Evolutionary conservation across 2,329 filamentous ascomycete genomes (phyloP).

Genomic region (Kalmusia sp.): DNA sequence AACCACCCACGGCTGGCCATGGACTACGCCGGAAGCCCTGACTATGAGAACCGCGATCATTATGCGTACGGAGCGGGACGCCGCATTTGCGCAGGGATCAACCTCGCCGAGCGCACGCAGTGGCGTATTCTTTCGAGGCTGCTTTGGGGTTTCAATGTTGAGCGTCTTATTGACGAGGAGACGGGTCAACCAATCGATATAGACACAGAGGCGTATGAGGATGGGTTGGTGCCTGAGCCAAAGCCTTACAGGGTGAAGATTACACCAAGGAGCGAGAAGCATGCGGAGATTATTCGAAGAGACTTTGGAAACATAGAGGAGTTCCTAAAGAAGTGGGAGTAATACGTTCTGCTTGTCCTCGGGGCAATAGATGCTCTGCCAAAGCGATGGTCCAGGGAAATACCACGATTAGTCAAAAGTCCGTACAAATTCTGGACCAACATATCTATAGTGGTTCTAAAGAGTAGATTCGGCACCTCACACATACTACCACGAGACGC

Average conservation of each 20-base stretch:
- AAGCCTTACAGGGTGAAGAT: slow-evolving; percentile 61
- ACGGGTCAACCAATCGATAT: slow-evolving; percentile 52
- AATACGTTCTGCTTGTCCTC: too few relatives aligned
- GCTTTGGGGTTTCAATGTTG: slow-evolving; percentile 60
- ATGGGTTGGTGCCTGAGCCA: slow-evolving; percentile 50
- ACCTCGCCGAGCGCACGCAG: slow-evolving; percentile 61
- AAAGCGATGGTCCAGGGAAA: too few relatives aligned
- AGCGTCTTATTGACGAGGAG: slow-evolving; percentile 41
- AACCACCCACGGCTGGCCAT: slow-evolving; percentile 40
- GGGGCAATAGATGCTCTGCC: too few relatives aligned
- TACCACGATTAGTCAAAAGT: too few relatives aligned
- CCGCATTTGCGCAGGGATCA: slow-evolving; percentile 58
- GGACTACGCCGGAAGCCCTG: slow-evolving; percentile 43
- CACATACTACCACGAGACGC: too few relatives aligned
- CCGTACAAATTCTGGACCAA: too few relatives aligned
- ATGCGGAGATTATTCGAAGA: slow-evolving; percentile 38
- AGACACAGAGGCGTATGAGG: slow-evolving; percentile 38
- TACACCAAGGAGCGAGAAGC: slow-evolving; percentile 50
- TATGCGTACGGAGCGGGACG: slow-evolving; percentile 59
- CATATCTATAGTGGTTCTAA: too few relatives aligned
- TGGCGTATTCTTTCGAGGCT: slow-evolving; percentile 44
- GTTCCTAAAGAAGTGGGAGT: slow-evolving; percentile 30
- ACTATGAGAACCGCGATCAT: slow-evolving; percentile 51
- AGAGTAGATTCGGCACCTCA: too few relatives aligned
- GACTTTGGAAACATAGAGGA: slow-evolving; percentile 38